Evolutionary conservation across 1,284 basidiomycete genomes (phyloP).

Genomic region (Somion occarium): DNA sequence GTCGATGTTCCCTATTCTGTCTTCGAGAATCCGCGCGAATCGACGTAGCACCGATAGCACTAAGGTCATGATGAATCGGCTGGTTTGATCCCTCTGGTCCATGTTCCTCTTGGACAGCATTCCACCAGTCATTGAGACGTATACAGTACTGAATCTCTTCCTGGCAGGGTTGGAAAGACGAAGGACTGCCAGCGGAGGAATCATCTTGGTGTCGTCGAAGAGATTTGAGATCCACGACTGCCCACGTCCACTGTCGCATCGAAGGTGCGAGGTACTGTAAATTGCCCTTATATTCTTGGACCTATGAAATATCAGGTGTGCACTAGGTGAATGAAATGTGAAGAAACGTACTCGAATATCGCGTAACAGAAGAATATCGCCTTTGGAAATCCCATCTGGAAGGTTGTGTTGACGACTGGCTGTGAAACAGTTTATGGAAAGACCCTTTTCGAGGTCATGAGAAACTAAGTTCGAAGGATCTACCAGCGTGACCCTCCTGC

Average conservation of each 20-base stretch:
- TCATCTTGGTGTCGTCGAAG: background rate
- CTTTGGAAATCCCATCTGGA: constrained; percentile 33
- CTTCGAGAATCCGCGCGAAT: background rate
- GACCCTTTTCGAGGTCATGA: constrained; percentile 22
- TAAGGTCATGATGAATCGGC: constrained; percentile 19
- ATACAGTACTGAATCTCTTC: constrained; percentile 33
- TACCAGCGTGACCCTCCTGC: constrained; percentile 32
- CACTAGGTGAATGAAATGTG: background rate
- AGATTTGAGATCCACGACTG: background rate
- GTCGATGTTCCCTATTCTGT: constrained; percentile 35
- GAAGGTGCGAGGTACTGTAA: background rate
- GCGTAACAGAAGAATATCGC: constrained; percentile 40
- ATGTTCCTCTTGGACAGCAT: constrained; percentile 25
- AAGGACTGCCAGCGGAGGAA: background rate
- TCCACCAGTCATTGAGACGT: constrained; percentile 53
- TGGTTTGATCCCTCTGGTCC: constrained; percentile 18
- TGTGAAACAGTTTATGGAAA: constrained; percentile 49
- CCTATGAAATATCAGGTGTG: background rate
- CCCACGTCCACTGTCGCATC: constrained; percentile 12
- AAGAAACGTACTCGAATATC: constrained; percentile 14
- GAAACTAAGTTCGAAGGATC: constrained; percentile 37
- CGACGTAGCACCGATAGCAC: background rate
- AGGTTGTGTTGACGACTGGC: constrained; percentile 42
- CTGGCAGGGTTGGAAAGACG: constrained; percentile 11
- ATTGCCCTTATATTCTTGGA: background rate